Evolutionary conservation across 495 filamentous ascomycete species (phyloP).

Genomic region (Neurospora tetrasperma): DNA sequence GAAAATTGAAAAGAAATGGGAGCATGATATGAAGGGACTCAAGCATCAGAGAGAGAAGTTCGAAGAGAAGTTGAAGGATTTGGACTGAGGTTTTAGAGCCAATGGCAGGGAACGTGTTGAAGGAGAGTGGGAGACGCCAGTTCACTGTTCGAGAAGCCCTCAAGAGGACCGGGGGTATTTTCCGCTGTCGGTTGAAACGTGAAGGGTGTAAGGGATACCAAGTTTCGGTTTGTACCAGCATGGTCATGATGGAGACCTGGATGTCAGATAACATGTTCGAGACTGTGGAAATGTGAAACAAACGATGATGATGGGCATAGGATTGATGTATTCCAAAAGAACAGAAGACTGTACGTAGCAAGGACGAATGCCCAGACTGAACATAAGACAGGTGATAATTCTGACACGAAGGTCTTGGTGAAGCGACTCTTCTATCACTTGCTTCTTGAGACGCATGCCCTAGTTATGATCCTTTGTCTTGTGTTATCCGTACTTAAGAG

Average conservation of each 20-base stretch:
- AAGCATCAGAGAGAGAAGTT: not conserved
- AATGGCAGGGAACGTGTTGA: not conserved
- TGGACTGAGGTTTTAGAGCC: not conserved
- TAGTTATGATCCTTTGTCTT: not conserved
- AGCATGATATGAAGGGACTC: not conserved
- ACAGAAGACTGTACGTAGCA: not conserved
- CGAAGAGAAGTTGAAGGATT: not conserved
- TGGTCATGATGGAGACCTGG: not conserved
- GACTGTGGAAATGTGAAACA: not conserved
- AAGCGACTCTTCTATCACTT: not conserved
- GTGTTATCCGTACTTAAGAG: not conserved
- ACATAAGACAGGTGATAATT: too few species aligned
- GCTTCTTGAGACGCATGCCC: not conserved
- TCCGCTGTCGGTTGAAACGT: not conserved
- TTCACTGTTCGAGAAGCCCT: not conserved
- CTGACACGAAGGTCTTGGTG: not conserved
- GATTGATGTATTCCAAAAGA: not conserved
- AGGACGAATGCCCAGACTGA: not conserved
- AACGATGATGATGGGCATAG: not conserved
- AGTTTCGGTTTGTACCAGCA: not conserved
- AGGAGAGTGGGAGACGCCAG: not conserved
- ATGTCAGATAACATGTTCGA: not conserved
- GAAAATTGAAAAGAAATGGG: not conserved
- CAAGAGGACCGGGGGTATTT: not conserved
- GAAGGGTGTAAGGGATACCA: not conserved